Base-by-base conservation (phyloP, 805 yeast genomes). In the Hanseniaspora clermontiae region DNA sequence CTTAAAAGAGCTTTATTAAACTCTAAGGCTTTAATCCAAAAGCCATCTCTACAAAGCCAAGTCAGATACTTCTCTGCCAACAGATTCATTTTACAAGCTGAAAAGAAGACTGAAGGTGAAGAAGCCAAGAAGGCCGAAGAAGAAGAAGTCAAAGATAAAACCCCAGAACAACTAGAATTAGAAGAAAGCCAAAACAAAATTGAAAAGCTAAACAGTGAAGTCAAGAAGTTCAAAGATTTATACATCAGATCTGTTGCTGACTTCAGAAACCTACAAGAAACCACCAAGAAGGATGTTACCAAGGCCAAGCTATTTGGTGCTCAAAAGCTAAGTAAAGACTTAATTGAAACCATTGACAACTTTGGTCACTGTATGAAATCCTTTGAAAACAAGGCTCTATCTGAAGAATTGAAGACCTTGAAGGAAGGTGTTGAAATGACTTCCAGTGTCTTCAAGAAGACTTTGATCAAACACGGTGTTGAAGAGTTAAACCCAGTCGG, bases 371-470 rank as follows among this genome's bases (percentile, higher is more conserved):
- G 96, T 10, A 74, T 90, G 63, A 73, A 74, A 60, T 81, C 89
- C 1, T 89, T 86, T 61, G 87, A 83, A 49, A 78, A 81, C 34
- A 68, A 80, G 50, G 75, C 75, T 57, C 69, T 77, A 38, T 81
- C 82, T 63, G 70, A 73, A 57, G 93, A 84, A 66, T 78, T 90
- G 59, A 77, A 79, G 60, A 84, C 83, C 68, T 74, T 89, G 61
- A 84, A 82, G 68, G 93, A 88, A 39, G 97, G 97, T 67, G 90
- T 89, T 59, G 79, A 81, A 64, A 87, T 89, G 96, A 89, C 95
- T 55, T 83, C 84, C 74, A 80, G 79, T 62, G 81, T 90, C 39
- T 85, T 89, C 63, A 93, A 85, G 68, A 85, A 83, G 76, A 89
- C 96, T 38, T 77, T 89, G 64, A 72, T 71, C 58, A 83, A 75